A percentile compares a stretch with the other conserved stretches of the same genome.
phyloP scores from a whole-genome alignment of 2,329 filamentous ascomycete genomes.

The Aureobasidium musti region DNA sequence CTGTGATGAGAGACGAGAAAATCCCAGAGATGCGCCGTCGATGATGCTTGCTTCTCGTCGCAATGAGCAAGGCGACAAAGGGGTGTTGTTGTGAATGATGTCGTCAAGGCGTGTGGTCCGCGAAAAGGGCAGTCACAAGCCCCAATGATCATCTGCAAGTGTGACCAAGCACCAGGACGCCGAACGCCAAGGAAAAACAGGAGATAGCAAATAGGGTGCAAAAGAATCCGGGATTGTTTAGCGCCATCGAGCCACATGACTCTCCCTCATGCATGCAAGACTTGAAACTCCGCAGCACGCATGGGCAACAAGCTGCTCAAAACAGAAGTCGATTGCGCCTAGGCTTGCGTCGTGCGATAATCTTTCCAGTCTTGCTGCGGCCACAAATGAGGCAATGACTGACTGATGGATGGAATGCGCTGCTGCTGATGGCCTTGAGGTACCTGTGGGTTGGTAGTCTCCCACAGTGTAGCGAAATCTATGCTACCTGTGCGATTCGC shows the following conservation, averaged over 20 bases:
- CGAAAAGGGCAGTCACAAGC: slow-evolving; percentile 17
- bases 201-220: slow-evolving; percentile 7
- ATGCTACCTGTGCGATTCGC: slow-evolving; percentile 35
- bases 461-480: slow-evolving; percentile 35
- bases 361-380: slow-evolving; percentile 29
- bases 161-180: slow-evolving; percentile 24
- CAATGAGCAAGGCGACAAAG: slow-evolving; percentile 5
- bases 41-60: not conserved
- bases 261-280: slow-evolving; percentile 16
- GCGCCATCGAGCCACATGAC: slow-evolving; percentile 17
- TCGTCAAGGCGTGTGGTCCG: slow-evolving; percentile 8
- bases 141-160: slow-evolving; percentile 23
- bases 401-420: slow-evolving; percentile 33
- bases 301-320: slow-evolving; percentile 5
- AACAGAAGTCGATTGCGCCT: not conserved
- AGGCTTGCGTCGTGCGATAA: slow-evolving; percentile 30
- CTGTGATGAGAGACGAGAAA: not conserved
- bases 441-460: slow-evolving; percentile 23
- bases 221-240: slow-evolving; percentile 7
- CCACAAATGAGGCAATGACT: slow-evolving; percentile 28
- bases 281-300: slow-evolving; percentile 10
- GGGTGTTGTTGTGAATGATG: not conserved
- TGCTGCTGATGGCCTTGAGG: slow-evolving; percentile 29
- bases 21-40: not conserved
- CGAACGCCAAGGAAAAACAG: slow-evolving; percentile 22